Evolutionary conservation across 2,329 filamentous ascomycete genomes (phyloP).

Genomic region (Xylariaceae sp.): DNA sequence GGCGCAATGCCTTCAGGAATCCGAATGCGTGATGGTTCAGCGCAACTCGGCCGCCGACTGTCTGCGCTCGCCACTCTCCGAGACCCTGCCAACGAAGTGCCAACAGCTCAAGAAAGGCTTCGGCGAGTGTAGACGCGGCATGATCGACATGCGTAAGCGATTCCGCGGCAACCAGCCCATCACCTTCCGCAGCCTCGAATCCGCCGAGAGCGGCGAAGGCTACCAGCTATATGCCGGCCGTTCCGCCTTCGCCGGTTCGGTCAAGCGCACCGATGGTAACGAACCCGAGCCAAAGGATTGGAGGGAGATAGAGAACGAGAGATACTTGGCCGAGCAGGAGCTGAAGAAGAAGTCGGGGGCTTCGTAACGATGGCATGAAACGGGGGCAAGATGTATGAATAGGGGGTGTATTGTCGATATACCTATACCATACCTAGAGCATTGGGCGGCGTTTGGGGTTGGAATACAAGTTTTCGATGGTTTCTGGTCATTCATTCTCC

Average conservation of each 20-base stretch:
- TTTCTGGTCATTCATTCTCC: no score
- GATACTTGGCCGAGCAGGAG: constrained; percentile 41
- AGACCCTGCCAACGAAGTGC: constrained; percentile 80
- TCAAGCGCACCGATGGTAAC: constrained; percentile 63
- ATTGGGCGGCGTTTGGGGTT: constrained; percentile 24
- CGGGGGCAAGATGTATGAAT: constrained; percentile 1
- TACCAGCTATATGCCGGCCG: constrained; percentile 78
- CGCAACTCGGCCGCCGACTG: constrained; percentile 85
- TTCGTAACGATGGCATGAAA: not conserved
- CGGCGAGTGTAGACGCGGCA: constrained; percentile 89
- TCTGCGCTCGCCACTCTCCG: constrained; percentile 74
- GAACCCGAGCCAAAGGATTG: constrained; percentile 58
- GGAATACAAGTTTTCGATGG: no score
- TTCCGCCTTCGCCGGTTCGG: constrained; percentile 61
- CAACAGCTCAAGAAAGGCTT: constrained; percentile 91
- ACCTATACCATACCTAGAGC: constrained; percentile 5
- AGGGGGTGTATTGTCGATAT: not conserved
- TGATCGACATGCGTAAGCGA: constrained; percentile 98
- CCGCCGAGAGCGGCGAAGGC: constrained; percentile 54
- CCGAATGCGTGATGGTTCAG: constrained; percentile 92
- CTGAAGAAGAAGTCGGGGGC: not conserved
- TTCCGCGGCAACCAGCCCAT: constrained; percentile 93
- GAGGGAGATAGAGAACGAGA: constrained; percentile 62
- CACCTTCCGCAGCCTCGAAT: constrained; percentile 56
- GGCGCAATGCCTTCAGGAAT: constrained; percentile 91